Conservation (phyloP, 192 early-diverging fungal genomes). For the Backusella macrospora region DNA sequence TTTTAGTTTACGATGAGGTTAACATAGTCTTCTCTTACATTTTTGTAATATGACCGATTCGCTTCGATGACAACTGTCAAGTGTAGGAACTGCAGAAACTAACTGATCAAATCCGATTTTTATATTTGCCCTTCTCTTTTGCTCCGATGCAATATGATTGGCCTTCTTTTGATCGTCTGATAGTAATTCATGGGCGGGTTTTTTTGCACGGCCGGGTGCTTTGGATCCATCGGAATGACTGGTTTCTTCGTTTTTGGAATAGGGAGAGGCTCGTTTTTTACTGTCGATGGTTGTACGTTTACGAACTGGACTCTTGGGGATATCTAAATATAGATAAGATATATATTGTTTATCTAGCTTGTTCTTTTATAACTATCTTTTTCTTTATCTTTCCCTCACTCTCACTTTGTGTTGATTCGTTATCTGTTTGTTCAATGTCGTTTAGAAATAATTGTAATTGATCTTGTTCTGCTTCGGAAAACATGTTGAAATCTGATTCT, state of each 20-base stretch:
- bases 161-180: conserved; percentile 87
- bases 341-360: not conserved
- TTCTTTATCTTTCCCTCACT: no score
- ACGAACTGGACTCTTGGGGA: not conserved
- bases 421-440: conserved; percentile 7
- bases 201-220: conserved; percentile 19
- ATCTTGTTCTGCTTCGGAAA: conserved; percentile 19
- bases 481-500: not conserved
- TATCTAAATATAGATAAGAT: not conserved
- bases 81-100: conserved; percentile 78
- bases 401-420: not conserved
- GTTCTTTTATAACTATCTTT: not conserved
- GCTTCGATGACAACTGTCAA: conserved; percentile 78
- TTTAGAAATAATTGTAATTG: conserved; percentile 22
- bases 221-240: not conserved
- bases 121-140: conserved; percentile 91
- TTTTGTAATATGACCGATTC: conserved; percentile 85
- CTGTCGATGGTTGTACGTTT: not conserved
- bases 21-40: conserved; percentile 40
- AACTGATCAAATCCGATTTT: conserved; percentile 86
- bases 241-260: not conserved
- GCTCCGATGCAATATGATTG: conserved; percentile 94
- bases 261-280: not conserved
- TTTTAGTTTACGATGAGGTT: no score
- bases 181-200: conserved; percentile 64